Conservation (phyloP, 164 flowering plant species). For the Houttuynia cordata region DNA sequence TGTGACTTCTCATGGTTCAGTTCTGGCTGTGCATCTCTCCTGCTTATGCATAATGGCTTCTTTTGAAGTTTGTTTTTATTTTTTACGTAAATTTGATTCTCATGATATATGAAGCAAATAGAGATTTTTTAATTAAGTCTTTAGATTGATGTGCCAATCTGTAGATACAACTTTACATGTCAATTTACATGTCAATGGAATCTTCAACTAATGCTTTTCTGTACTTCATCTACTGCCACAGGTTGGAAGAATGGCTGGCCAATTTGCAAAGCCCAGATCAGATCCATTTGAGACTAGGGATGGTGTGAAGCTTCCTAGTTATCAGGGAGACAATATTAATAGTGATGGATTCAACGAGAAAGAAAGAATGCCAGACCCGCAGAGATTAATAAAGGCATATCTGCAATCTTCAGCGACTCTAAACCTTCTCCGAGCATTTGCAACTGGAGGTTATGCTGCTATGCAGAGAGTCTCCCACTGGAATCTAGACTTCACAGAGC, state of each 20-base stretch:
- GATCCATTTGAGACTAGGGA: conserved; percentile 32
- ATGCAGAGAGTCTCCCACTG: conserved; percentile 40
- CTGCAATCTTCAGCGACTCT: conserved; percentile 38
- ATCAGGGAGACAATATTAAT: conserved; percentile 41
- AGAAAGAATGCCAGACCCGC: conserved; percentile 38
- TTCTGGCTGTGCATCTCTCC: too few species aligned
- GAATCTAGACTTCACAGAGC: conserved; percentile 35
- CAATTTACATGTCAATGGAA: too few species aligned
- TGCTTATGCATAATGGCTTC: too few species aligned
- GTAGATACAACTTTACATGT: too few species aligned
- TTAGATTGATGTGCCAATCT: too few species aligned
- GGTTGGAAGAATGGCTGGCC: conserved; percentile 55
- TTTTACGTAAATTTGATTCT: too few species aligned
- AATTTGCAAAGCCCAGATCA: conserved; percentile 46
- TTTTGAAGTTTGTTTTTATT: too few species aligned
- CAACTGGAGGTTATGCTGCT: conserved; percentile 48
- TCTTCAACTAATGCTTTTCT: too few species aligned
- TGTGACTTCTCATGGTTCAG: too few species aligned
- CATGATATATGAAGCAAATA: too few species aligned
- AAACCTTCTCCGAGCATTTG: conserved; percentile 44
- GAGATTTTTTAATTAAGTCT: too few species aligned
- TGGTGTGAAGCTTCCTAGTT: conserved; percentile 41
- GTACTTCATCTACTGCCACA: not conserved
- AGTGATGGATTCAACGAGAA: conserved; percentile 33
- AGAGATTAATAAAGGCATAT: conserved; percentile 36